Conservation (phyloP, 306 rosid species). For the Quercus ilex region DNA sequence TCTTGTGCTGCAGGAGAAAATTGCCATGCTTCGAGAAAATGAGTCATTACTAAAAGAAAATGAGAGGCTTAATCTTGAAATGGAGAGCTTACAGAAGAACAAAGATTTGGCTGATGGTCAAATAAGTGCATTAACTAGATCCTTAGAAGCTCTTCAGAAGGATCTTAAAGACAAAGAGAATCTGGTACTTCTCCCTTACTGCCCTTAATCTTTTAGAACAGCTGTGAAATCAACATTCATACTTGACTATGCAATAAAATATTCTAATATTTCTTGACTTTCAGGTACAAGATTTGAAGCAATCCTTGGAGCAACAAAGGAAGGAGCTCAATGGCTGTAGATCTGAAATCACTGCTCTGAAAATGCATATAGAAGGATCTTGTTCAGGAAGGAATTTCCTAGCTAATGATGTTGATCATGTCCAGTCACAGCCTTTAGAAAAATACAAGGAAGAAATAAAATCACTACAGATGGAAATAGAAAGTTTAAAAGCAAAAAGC, state of each 20-base stretch:
- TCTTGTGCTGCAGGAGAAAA: slow-evolving; percentile 66
- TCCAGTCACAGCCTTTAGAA: slow-evolving; percentile 49
- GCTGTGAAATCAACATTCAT: slow-evolving; percentile 21
- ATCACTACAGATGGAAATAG: slow-evolving; percentile 69
- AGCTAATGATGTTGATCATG: slow-evolving; percentile 40
- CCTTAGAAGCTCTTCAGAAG: slow-evolving; percentile 74
- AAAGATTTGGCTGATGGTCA: slow-evolving; percentile 67
- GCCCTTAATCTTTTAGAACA: slow-evolving; percentile 16
- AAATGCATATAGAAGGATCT: slow-evolving; percentile 79
- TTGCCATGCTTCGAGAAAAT: slow-evolving; percentile 61
- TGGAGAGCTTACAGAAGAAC: slow-evolving; percentile 50
- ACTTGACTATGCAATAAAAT: not conserved
- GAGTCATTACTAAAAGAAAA: slow-evolving; percentile 59
- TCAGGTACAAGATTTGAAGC: slow-evolving; percentile 75
- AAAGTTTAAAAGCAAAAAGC: slow-evolving; percentile 49
- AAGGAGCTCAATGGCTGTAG: slow-evolving; percentile 77
- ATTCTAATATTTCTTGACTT: slow-evolving; percentile 25
- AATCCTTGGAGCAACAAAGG: slow-evolving; percentile 73
- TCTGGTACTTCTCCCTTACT: slow-evolving; percentile 47
- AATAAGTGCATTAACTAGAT: slow-evolving; percentile 63
- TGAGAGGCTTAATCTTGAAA: slow-evolving; percentile 62
- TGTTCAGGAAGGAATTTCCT: slow-evolving; percentile 37
- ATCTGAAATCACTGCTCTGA: slow-evolving; percentile 86
- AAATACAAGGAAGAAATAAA: slow-evolving; percentile 78
- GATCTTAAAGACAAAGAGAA: slow-evolving; percentile 82